Base-by-base conservation (phyloP, 768 basidiomycete genomes). In the Amanita jacksonii region DNA sequence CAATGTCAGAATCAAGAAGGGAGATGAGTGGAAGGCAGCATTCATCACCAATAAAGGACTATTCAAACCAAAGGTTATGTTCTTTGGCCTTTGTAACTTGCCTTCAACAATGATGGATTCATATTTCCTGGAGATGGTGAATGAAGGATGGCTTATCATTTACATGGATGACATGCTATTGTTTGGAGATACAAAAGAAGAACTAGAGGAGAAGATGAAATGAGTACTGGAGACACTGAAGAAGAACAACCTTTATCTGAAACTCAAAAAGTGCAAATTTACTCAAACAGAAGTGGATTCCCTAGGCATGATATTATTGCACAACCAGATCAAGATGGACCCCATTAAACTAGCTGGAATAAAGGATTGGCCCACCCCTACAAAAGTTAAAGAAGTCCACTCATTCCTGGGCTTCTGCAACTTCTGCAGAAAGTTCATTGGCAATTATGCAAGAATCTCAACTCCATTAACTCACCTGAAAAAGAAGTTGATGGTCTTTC, bases 381-480 rank as follows among this genome's bases (percentile, higher is more conserved):
- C 20, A 0, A 60, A 35, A 0, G 52, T 65, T 3, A 56, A 54
- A 20, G 55, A 70, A 22, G 28, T 72, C 0, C 59, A 61, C 48
- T 54, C 53, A 2, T 75, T 75, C 48, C 46, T 74, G 0, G 67
- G 73, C 1, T 73, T 75, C 28, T 38, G 53, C 2, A 66, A 67
- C 43, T 70, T 64, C 33, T 68, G 65, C 16, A 25, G 54, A 1
- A 32, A 49, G 2, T 72, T 69, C 37, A 64, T 70, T 7, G 3
- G 38, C 1, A 43, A 55, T 0, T 74, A 59, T 46, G 51, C 62
- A 0, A 10, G 56, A 0, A 50, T 65, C 2, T 43, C 60, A 2
- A 36, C 49, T 51, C 62, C 62, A 0, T 36, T 72, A 0, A 61
- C 53, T 6, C 19, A 46, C 0, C 46, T 70, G 0, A 55, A 57